Evolutionary conservation across 2,329 filamentous ascomycete genomes (phyloP), one percentile per base, ranked within the genome.

Genomic region (Diplodia scrobiculata): DNA sequence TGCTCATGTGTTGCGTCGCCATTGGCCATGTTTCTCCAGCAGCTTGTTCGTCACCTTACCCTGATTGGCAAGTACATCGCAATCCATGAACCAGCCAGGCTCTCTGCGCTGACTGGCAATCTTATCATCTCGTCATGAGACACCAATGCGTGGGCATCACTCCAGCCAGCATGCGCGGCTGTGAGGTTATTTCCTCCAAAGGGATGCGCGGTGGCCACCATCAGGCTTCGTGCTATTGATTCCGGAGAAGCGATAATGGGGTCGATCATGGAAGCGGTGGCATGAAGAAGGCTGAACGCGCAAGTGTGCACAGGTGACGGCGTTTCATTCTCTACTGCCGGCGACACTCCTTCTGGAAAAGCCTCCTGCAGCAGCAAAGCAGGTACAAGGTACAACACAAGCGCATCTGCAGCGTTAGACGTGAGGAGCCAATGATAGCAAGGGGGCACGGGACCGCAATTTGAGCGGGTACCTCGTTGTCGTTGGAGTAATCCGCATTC

Each of bases 371-470:
- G 58, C 58, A 36, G 58, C 41, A 36, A 62, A 62, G 58, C 58
- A 62, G 58, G 58, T 62, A 62, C 58, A 62, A 62, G 58, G 58
- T 62, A 62, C 58, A 62, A 50, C 58, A 62, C 45, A 62, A 62
- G 58, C 58, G 58, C 58, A 50, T 17, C 45, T 62, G 58, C 58
- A 62, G 45, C 58, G 17, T 45, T 19, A 17, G 58, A 50, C 45
- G 58, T 19, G 58, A 50, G n/a, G 21, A 50, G 58, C 58, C 41
- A 50, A 62, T 50, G 41, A 62, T 25, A n/a, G 32, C 58, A 47
- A 62, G 45, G 45, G 45, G 58, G 58, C 27, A 21, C 13, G 27
- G 45, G 21, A 62, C 41, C 45, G 45, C 45, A 62, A 62, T 36
- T 50, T 62, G 58, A 47, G 34, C 41, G 48, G 29, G 45, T 50